These are phyloP conservation scores for Dioscorea dumetorum DNA, from an alignment of 106 monocot species.

Conservation along the genomic window DNA sequence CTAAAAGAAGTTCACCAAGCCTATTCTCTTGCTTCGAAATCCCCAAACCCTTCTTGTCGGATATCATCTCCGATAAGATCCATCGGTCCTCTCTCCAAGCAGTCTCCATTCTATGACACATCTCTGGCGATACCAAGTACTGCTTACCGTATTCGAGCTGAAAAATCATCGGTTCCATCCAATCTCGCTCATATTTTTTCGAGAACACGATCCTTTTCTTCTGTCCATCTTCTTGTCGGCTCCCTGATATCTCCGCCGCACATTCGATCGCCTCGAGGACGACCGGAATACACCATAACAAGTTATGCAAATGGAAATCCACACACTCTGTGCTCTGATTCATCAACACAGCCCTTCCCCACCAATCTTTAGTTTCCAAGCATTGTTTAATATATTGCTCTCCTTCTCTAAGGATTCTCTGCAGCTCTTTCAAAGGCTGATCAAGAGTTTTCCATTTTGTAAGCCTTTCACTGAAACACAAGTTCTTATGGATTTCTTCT, in stretches of 20 bases:
- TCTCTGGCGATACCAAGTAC: slow-evolving; percentile 30
- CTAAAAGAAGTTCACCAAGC: slow-evolving; percentile 37
- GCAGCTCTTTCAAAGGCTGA: slow-evolving; percentile 43
- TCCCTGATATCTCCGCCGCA: slow-evolving; percentile 43
- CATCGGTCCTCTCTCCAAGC: slow-evolving; percentile 55
- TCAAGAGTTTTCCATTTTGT: slow-evolving; percentile 67
- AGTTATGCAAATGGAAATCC: slow-evolving; percentile 42
- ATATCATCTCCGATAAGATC: slow-evolving; percentile 32
- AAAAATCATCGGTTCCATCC: slow-evolving; percentile 53
- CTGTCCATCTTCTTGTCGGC: slow-evolving; percentile 26
- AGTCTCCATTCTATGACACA: slow-evolving; percentile 28
- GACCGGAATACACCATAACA: slow-evolving; percentile 57
- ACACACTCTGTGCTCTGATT: slow-evolving; percentile 41
- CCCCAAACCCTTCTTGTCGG: slow-evolving; percentile 17
- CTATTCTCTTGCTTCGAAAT: slow-evolving; percentile 33
- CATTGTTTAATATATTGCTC: slow-evolving; percentile 49
- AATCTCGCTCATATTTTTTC: slow-evolving; percentile 57
- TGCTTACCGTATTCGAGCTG: slow-evolving; percentile 32
- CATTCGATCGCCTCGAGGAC: slow-evolving; percentile 60
- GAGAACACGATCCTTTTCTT: slow-evolving; percentile 27
- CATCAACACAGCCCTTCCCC: slow-evolving; percentile 39
- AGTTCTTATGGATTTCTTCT: slow-evolving; percentile 32
- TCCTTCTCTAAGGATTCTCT: slow-evolving; percentile 40
- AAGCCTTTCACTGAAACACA: slow-evolving; percentile 42
- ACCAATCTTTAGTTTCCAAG: slow-evolving; percentile 49